Evolutionary conservation across 306 rosid genomes (phyloP), one percentile per base, ranked within the genome.

Genomic region (Lathyrus tuberosus): DNA sequence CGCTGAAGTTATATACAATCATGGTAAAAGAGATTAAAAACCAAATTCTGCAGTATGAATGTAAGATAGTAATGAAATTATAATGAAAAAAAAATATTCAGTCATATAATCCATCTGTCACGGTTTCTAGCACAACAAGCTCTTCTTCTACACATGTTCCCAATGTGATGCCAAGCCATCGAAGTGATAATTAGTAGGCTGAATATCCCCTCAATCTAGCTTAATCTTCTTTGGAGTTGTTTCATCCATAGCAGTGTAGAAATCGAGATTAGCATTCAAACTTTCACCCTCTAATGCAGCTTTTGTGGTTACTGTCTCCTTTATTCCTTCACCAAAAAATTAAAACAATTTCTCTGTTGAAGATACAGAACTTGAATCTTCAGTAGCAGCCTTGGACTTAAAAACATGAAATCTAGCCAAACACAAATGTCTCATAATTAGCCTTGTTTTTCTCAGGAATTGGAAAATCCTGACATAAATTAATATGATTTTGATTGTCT

Each of bases 81-180:
- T 59, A 15, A 44, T 2, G 66, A 67, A 71, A 40, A 38, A 46
- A 56, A 66, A 47, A 60, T 15, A 79, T 64, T 74, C 56, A 62
- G 52, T 79, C 65, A 48, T 26, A 72, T 44, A 56, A 37, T 28
- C 52, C 52, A 53, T 15, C 72, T 74, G 43, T n/a, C 43, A 18
- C 66, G 65, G 63, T 38, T 70, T 81, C 73, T 60, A 65, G 61
- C 33, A 76, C 80, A 14, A 41, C 68, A 52, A 69, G 60, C 73
- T 86, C 91, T 73, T 90, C 90, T 79, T 73, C 81, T 79, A 64
- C 14, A 91, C 87, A 54, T 87, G 95, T 58, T 91, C 99, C 97
- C 99, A 91, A 10, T 94, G 95, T 8, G 87, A 85, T 13, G 92
- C 54, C 9, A 72, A 56, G 83, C 75, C 80, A 58, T 88, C 96